Evolutionary conservation across 2,329 filamentous ascomycete species (phyloP).

Genomic region (Colletotrichum endophyticum): DNA sequence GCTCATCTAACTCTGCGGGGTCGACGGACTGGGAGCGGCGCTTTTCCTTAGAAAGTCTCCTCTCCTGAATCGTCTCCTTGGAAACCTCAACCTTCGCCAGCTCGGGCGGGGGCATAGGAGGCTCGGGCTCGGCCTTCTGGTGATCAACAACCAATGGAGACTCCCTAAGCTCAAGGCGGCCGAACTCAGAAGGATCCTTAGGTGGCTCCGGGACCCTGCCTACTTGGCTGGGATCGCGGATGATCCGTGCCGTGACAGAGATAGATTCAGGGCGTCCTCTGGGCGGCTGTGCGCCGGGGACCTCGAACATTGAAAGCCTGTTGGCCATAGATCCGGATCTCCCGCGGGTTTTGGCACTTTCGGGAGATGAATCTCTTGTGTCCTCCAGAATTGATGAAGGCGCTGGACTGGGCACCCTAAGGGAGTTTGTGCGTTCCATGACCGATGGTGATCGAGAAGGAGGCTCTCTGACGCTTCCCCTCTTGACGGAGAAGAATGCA

Average conservation of each 20-base stretch:
- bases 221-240: conserved; percentile 65
- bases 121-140: conserved; percentile 40
- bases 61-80: conserved; percentile 54
- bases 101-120: conserved; percentile 30
- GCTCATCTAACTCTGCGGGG: conserved; percentile 37
- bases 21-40: conserved; percentile 40
- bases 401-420: conserved; percentile 36
- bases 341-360: conserved; percentile 44
- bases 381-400: conserved; percentile 36
- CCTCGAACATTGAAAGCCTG: conserved; percentile 61
- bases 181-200: conserved; percentile 48
- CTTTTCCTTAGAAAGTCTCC: conserved; percentile 49
- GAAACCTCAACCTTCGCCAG: conserved; percentile 28
- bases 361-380: conserved; percentile 53
- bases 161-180: conserved; percentile 58
- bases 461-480: conserved; percentile 40
- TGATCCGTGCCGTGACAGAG: conserved; percentile 86
- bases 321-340: conserved; percentile 61
- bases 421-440: conserved; percentile 45
- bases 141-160: conserved; percentile 65
- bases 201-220: conserved; percentile 44
- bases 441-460: conserved; percentile 49
- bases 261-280: conserved; percentile 72
- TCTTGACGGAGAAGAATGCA: conserved; percentile 65
- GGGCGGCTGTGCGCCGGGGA: conserved; percentile 33